Base-by-base conservation (phyloP, 768 basidiomycete genomes). In the Leccinum disarticulatum region DNA sequence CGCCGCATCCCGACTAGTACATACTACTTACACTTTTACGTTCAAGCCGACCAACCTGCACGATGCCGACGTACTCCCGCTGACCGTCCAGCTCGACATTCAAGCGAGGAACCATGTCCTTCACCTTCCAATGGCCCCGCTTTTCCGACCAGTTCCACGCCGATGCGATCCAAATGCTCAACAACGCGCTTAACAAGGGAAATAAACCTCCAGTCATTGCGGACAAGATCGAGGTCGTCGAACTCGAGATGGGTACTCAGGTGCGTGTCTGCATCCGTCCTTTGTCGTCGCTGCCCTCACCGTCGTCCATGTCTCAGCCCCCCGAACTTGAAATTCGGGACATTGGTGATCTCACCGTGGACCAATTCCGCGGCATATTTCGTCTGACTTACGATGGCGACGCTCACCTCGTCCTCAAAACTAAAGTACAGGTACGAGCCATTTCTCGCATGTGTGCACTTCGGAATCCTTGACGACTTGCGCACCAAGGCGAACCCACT, bases 211-310 rank as follows among this genome's bases (percentile, higher is more conserved):
- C 95, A 30, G 90, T 99, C 69, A 98, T 98, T 65, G 95, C 94
- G 55, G 97, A 96, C 77, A 88, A 84, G 74, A 98, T 99, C 64
- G 94, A 98, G 73, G 97, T 99, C 31, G 91, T 97, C 55, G 97
- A 98, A 73, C 79, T 99, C n/a, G 90, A 98, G 76, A 98, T 99
- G 97, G 97, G 97, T 38, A 93, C 91, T 2, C 90, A 96, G 80
- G 95, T 94, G 61, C 56, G 79, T 70, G 35, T n/a, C 52, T 25
- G 22, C 25, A 33, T 49, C 47, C 49, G 17, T 19, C 7, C 11
- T 46, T 8, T n/a, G 17, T 28, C 11, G 27, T 17, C 27, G 33
- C 19, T 17, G 22, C 22, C 13, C 59, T 64, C 38, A 66, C 49
- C 36, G 14, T 22, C 22, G 14, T 22, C 33, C 7, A 13, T 35